These are phyloP conservation scores for Maudiozyma turicensis DNA, from an alignment of 805 yeast genomes.

Conservation along the genomic window DNA sequence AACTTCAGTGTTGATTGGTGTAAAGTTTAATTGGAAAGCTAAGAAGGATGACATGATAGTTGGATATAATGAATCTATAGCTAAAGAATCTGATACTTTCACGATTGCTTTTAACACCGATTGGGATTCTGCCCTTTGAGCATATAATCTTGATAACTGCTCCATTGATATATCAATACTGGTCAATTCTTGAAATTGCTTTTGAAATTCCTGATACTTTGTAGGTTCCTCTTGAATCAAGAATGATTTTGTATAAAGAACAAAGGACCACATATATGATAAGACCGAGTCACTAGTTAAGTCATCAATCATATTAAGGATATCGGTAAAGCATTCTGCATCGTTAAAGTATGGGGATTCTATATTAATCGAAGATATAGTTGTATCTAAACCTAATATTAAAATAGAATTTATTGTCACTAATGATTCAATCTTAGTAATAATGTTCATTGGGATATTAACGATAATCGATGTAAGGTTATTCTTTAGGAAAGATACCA, in stretches of 20 bases:
- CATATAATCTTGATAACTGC: constrained; percentile 24
- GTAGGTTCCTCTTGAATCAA: constrained; percentile 33
- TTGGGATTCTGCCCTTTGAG: constrained; percentile 30
- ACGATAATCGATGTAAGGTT: constrained; percentile 3
- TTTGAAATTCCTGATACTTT: constrained; percentile 2
- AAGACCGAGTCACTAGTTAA: constrained; percentile 35
- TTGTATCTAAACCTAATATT: constrained; percentile 47
- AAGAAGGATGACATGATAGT: constrained; percentile 34
- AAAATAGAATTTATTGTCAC: constrained; percentile 34
- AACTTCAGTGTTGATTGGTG: constrained; percentile 35
- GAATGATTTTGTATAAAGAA: constrained; percentile 42
- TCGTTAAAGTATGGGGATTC: constrained; percentile 35
- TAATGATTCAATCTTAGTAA: constrained; percentile 7
- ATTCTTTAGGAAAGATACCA: constrained; percentile 2
- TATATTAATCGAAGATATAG: constrained; percentile 33
- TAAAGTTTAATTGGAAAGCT: constrained; percentile 32
- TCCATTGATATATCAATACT: background rate
- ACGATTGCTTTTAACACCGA: constrained; percentile 40
- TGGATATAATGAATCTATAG: constrained; percentile 42
- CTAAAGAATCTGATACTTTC: constrained; percentile 33
- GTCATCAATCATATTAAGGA: constrained; percentile 28
- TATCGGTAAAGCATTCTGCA: constrained; percentile 28
- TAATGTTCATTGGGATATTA: constrained; percentile 2
- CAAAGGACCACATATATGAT: constrained; percentile 58
- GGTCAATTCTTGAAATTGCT: constrained; percentile 5